Conservation (phyloP, 305 asterid genomes). For the Fraxinus sp. region DNA sequence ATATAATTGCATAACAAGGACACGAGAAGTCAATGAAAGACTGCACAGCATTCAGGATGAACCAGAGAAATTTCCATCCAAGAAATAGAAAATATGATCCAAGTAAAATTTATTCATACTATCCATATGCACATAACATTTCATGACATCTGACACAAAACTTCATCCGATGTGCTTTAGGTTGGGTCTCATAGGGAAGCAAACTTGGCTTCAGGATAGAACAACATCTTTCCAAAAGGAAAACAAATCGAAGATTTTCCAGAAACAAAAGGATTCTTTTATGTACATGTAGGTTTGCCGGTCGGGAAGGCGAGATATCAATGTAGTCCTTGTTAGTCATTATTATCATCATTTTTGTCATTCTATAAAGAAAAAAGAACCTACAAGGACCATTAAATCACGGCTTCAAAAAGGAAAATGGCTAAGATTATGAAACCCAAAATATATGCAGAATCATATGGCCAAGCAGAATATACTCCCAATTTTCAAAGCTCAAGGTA, state of each 20-base stretch:
- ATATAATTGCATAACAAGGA: conserved; percentile 4
- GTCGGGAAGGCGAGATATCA: not conserved
- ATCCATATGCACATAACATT: conserved; percentile 10
- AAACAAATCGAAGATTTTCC: conserved; percentile 10
- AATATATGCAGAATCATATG: not conserved
- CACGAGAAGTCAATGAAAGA: not conserved
- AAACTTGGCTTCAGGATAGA: conserved; percentile 25
- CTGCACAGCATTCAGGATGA: conserved; percentile 6
- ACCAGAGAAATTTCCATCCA: conserved; percentile 22
- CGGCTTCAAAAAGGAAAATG: conserved; percentile 14
- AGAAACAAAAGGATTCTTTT: conserved; percentile 3
- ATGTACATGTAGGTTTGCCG: conserved; percentile 8
- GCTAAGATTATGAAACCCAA: conserved; percentile 12
- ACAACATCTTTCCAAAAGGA: not conserved
- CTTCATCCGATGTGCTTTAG: not conserved
- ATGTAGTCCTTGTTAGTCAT: conserved; percentile 13
- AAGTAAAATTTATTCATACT: not conserved
- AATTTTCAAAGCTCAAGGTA: not conserved
- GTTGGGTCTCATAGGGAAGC: conserved; percentile 7
- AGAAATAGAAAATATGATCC: not conserved
- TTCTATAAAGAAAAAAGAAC: conserved; percentile 14
- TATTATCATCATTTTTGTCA: conserved; percentile 17
- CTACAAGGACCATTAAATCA: conserved; percentile 15
- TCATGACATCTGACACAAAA: conserved; percentile 3
- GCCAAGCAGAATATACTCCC: not conserved